Evolutionary conservation across 2,329 filamentous ascomycete genomes (phyloP).

Genomic region (Stachybotrys echinatus): DNA sequence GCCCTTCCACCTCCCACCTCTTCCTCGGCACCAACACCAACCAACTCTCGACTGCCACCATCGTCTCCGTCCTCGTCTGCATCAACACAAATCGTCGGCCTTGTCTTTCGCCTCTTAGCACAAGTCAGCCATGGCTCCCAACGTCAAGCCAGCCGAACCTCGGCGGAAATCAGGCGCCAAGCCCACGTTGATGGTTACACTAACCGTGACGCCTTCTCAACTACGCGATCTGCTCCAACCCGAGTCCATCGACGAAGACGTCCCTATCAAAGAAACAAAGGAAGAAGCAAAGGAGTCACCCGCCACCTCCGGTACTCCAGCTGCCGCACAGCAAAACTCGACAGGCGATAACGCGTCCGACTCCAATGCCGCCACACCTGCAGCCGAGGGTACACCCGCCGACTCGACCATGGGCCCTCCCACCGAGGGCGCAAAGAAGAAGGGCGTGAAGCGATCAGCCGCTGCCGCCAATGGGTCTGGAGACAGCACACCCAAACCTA

Average conservation of each 20-base stretch:
- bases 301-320: conserved; percentile 32
- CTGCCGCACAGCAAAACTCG: conserved; percentile 33
- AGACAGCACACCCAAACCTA: conserved; percentile 62
- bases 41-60: neutral
- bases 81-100: neutral
- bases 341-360: conserved; percentile 54
- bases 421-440: conserved; percentile 63
- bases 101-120: neutral
- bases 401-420: conserved; percentile 56
- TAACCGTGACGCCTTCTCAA: conserved; percentile 45
- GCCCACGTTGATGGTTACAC: conserved; percentile 38
- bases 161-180: conserved; percentile 34
- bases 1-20: neutral
- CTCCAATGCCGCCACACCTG: conserved; percentile 56
- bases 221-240: conserved; percentile 46
- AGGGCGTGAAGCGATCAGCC: conserved; percentile 66
- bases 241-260: conserved; percentile 36
- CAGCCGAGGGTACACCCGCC: conserved; percentile 48
- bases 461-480: conserved; percentile 55
- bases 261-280: conserved; percentile 35
- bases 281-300: conserved; percentile 37
- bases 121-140: conserved; percentile 25
- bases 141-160: conserved; percentile 24
- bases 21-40: neutral
- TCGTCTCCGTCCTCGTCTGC: neutral